Evolutionary conservation across 2,329 filamentous ascomycete genomes (phyloP).

Genomic region (Neoarthrinium moseri): DNA sequence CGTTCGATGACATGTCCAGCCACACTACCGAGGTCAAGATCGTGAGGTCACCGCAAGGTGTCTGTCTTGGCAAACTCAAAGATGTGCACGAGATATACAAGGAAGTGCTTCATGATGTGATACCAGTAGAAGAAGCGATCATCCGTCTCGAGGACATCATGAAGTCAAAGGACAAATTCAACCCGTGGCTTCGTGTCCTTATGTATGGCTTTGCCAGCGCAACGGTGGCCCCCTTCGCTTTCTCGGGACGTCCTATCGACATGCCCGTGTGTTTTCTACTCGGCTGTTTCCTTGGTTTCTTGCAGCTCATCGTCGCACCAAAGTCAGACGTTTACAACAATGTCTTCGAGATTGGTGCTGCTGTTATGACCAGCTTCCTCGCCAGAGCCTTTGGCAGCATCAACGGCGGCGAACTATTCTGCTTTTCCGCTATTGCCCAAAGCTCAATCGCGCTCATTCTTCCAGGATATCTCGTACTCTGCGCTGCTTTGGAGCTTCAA

Average conservation of each 20-base stretch:
- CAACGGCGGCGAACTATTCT: constrained; percentile 56
- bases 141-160: constrained; percentile 50
- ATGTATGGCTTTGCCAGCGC: constrained; percentile 76
- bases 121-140: constrained; percentile 58
- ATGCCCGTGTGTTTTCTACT: constrained; percentile 75
- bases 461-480: constrained; percentile 60
- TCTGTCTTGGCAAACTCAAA: constrained; percentile 61
- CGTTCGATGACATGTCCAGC: constrained; percentile 71
- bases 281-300: constrained; percentile 69
- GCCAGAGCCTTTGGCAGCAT: constrained; percentile 70
- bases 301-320: constrained; percentile 74
- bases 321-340: constrained; percentile 68
- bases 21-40: constrained; percentile 68
- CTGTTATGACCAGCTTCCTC: constrained; percentile 66
- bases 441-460: constrained; percentile 75
- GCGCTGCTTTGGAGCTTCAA: constrained; percentile 62
- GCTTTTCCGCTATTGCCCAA: constrained; percentile 70
- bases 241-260: constrained; percentile 74
- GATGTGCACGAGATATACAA: constrained; percentile 64
- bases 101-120: constrained; percentile 60
- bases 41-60: constrained; percentile 55
- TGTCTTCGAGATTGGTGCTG: constrained; percentile 52
- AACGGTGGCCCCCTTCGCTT: constrained; percentile 77
- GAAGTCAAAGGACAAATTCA: constrained; percentile 43
- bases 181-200: constrained; percentile 55